These are phyloP conservation scores for Suillus variegatus DNA, from an alignment of 768 basidiomycete species.

Conservation along the genomic window DNA sequence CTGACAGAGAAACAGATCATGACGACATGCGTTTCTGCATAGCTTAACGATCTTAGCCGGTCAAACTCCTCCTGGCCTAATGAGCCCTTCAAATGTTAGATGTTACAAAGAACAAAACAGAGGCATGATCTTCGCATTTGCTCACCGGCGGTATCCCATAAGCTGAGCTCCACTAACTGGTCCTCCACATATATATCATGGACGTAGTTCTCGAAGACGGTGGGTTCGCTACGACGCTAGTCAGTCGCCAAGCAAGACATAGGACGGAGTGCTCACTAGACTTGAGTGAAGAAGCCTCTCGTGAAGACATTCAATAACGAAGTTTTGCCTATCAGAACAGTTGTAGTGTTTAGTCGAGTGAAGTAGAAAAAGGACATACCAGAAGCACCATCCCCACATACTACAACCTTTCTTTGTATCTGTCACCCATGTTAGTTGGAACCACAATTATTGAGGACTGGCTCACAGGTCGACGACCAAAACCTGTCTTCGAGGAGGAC, in stretches of 20 bases:
- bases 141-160: constrained; percentile 97
- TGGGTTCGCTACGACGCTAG: constrained; percentile 65
- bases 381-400: constrained; percentile 96
- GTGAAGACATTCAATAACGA: constrained; percentile 88
- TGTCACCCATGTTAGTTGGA: constrained; percentile 23
- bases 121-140: constrained; percentile 1
- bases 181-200: constrained; percentile 88
- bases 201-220: constrained; percentile 97
- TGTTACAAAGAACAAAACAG: constrained; percentile 17
- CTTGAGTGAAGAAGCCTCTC: constrained; percentile 90
- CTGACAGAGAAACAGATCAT: constrained; percentile 95
- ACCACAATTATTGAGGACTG: constrained; percentile 6
- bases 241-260: constrained; percentile 2
- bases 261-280: constrained; percentile 62
- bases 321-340: constrained; percentile 60
- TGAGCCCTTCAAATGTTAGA: constrained; percentile 34
- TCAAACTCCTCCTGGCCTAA: constrained; percentile 96
- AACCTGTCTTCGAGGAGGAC: constrained; percentile 51
- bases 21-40: constrained; percentile 94
- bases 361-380: constrained; percentile 48
- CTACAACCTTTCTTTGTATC: constrained; percentile 71
- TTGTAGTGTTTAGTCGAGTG: background rate
- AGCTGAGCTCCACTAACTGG: constrained; percentile 82
- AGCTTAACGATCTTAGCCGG: constrained; percentile 88
- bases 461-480: constrained; percentile 45